These are phyloP conservation scores for Phallus indusiatus DNA, from an alignment of 768 basidiomycete species.

Conservation along the genomic window DNA sequence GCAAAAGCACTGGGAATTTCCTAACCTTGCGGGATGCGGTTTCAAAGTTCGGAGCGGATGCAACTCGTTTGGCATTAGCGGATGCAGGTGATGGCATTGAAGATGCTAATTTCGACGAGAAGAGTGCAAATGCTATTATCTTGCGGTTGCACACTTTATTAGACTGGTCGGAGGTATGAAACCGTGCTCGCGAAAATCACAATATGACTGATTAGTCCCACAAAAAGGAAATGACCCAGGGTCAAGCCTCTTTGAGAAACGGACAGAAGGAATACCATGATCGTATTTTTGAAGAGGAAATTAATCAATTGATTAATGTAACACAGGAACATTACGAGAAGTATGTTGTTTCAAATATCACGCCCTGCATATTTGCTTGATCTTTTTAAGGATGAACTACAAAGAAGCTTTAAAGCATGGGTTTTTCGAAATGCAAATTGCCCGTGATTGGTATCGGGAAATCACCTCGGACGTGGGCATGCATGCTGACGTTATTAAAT, in stretches of 20 bases:
- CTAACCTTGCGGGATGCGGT: constrained; percentile 84
- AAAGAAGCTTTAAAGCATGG: constrained; percentile 94
- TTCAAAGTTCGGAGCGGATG: constrained; percentile 94
- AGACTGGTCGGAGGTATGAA: constrained; percentile 79
- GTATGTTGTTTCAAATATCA: constrained; percentile 37
- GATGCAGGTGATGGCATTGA: constrained; percentile 97
- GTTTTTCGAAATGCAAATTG: constrained; percentile 89
- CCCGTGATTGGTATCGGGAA: constrained; percentile 94
- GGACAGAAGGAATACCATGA: constrained; percentile 81
- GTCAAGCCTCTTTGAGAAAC: constrained; percentile 58
- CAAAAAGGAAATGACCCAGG: constrained; percentile 68
- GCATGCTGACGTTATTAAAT: constrained; percentile 79
- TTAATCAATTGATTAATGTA: constrained; percentile 75
- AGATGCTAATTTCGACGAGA: constrained; percentile 99
- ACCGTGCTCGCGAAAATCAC: neutral
- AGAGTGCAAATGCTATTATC: constrained; percentile 95
- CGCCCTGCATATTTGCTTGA: neutral
- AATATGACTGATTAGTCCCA: constrained; percentile 4
- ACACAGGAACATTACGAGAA: constrained; percentile 73
- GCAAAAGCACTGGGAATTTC: constrained; percentile 92
- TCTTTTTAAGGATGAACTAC: constrained; percentile 76
- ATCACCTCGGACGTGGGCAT: constrained; percentile 84
- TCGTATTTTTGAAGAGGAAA: constrained; percentile 81
- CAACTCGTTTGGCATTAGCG: constrained; percentile 82
- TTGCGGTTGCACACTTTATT: constrained; percentile 84